These are phyloP conservation scores for Colletotrichum melonis DNA, from an alignment of 2,329 filamentous ascomycete genomes.

Conservation along the genomic window DNA sequence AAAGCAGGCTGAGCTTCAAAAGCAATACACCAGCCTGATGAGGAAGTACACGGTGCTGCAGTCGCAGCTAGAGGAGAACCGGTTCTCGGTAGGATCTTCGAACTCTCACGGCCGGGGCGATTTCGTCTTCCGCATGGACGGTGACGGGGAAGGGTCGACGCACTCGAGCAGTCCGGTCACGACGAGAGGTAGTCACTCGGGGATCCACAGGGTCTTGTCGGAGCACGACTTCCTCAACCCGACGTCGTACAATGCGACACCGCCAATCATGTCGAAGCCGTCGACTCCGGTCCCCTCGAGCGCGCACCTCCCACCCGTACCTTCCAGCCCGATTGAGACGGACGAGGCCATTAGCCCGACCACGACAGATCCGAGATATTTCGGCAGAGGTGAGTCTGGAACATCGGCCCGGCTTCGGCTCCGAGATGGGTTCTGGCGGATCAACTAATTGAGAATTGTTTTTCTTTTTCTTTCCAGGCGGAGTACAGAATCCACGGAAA, in stretches of 20 bases:
- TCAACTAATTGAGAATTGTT: conserved; percentile 14
- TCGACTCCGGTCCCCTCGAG: conserved; percentile 42
- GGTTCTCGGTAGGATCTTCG: conserved; percentile 32
- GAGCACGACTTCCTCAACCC: conserved; percentile 56
- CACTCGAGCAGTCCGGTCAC: conserved; percentile 50
- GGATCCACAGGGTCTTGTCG: conserved; percentile 53
- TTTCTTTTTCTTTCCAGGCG: conserved; percentile 46
- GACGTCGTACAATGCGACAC: conserved; percentile 55
- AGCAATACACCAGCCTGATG: conserved; percentile 60
- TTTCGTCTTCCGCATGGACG: conserved; percentile 36
- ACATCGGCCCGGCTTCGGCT: conserved; percentile 16
- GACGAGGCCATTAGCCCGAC: conserved; percentile 44
- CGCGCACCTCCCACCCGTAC: conserved; percentile 51
- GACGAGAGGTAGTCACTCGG: conserved; percentile 46
- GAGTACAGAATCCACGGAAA: conserved; percentile 61
- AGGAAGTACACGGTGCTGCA: conserved; percentile 65
- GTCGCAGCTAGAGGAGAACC: conserved; percentile 43
- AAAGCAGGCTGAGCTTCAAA: conserved; percentile 65
- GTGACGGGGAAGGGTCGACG: conserved; percentile 34
- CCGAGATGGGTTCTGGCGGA: conserved; percentile 46
- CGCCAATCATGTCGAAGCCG: conserved; percentile 51
- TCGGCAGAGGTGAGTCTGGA: conserved; percentile 56
- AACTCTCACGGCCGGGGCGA: conserved; percentile 33
- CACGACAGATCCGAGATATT: conserved; percentile 52
- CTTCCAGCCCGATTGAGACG: conserved; percentile 44